Conservation (phyloP, 805 yeast genomes). For the Clavispora fructus region DNA sequence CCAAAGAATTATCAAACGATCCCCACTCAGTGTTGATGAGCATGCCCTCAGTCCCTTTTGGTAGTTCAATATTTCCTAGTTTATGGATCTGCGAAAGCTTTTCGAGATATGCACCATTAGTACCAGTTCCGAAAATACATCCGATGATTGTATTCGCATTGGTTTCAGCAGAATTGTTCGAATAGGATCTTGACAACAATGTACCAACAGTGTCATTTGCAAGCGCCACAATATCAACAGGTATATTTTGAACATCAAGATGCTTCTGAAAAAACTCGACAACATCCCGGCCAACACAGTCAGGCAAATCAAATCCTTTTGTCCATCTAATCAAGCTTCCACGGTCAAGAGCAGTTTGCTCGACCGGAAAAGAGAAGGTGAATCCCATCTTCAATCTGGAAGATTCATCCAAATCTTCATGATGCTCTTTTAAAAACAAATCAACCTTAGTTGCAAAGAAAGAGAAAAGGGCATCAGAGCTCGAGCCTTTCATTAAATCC, state of each 20-base stretch:
- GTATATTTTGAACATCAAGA: constrained; percentile 52
- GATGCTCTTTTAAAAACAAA: constrained; percentile 62
- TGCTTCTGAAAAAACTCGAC: constrained; percentile 67
- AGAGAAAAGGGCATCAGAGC: constrained; percentile 62
- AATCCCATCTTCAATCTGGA: constrained; percentile 69
- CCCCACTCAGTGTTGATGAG: constrained; percentile 98
- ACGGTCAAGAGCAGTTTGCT: constrained; percentile 71
- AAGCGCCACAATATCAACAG: constrained; percentile 75
- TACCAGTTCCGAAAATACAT: constrained; percentile 94
- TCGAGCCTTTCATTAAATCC: constrained; percentile 61
- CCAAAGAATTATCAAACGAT: constrained; percentile 82
- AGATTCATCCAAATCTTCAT: constrained; percentile 37
- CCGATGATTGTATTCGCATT: constrained; percentile 80
- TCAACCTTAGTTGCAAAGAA: constrained; percentile 70
- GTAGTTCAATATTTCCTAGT: constrained; percentile 38
- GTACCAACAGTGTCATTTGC: constrained; percentile 98
- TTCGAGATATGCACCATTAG: constrained; percentile 93
- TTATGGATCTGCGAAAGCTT: constrained; percentile 68
- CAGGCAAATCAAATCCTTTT: constrained; percentile 85
- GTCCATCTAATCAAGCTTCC: constrained; percentile 94
- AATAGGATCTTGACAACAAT: constrained; percentile 78
- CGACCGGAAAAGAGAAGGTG: constrained; percentile 90
- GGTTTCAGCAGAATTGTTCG: constrained; percentile 54
- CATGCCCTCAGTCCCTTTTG: constrained; percentile 50
- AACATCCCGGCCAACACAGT: constrained; percentile 80